Percentiles rank a stretch among this genome's conserved stretches.
Conservation (phyloP, 352 stramenopile species). For the Discostella stelligera region DNA sequence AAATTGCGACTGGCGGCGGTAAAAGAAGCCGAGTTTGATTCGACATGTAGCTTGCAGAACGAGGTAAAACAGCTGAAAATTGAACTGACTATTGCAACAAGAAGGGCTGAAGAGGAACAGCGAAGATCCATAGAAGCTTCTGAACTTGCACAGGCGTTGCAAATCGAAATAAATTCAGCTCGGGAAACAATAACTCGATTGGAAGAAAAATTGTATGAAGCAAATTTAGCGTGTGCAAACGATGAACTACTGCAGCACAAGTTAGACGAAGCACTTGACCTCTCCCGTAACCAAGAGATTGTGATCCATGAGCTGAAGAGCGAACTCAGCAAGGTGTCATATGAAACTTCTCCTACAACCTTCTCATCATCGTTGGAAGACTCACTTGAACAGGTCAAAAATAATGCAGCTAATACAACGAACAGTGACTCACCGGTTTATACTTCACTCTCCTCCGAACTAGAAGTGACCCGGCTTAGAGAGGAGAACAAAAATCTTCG, state of each 20-base stretch:
- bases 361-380: neutral
- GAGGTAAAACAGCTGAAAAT: constrained; percentile 31
- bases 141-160: constrained; percentile 1
- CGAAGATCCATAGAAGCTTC: constrained; percentile 18
- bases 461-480: constrained; percentile 18
- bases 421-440: constrained; percentile 3
- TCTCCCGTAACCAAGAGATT: constrained; percentile 17
- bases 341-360: neutral
- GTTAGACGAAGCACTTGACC: constrained; percentile 18
- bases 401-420: constrained; percentile 11
- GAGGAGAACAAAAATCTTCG: constrained; percentile 41
- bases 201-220: constrained; percentile 23
- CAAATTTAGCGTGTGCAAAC: neutral
- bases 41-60: constrained; percentile 20
- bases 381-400: constrained; percentile 20
- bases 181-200: constrained; percentile 18
- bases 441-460: constrained; percentile 9
- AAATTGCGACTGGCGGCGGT: constrained; percentile 22
- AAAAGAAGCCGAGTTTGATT: constrained; percentile 36
- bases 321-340: constrained; percentile 5
- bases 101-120: constrained; percentile 25
- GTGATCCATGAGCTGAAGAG: constrained; percentile 33
- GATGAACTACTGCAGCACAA: constrained; percentile 11
- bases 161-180: constrained; percentile 23
- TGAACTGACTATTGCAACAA: constrained; percentile 26